These are phyloP conservation scores for Geoglossum glabrum DNA, from an alignment of 495 filamentous ascomycete species.

Conservation along the genomic window DNA sequence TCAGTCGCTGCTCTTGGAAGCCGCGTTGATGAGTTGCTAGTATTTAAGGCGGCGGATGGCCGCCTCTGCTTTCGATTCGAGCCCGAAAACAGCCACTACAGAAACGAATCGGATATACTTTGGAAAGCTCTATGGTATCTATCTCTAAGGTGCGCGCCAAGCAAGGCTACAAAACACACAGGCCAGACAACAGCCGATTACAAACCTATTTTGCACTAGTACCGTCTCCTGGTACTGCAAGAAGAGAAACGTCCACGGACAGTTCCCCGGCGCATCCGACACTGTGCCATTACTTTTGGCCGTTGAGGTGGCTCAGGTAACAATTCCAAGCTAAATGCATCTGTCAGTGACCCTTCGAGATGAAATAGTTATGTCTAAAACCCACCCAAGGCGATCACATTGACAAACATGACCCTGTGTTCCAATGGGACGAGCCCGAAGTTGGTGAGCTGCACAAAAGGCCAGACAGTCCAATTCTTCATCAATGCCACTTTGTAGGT, in stretches of 20 bases:
- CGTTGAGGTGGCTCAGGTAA: slow-evolving; percentile 76
- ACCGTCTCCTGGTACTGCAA: neutral
- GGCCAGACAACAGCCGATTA: neutral
- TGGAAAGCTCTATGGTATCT: neutral
- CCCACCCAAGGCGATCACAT: slow-evolving; percentile 57
- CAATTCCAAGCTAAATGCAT: slow-evolving; percentile 71
- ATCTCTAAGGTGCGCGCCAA: neutral
- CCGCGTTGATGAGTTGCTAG: neutral
- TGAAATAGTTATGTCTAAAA: slow-evolving; percentile 4
- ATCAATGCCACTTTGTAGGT: slow-evolving; percentile 48
- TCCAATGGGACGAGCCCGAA: slow-evolving; percentile 80
- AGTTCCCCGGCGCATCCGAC: neutral
- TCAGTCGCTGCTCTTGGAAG: neutral
- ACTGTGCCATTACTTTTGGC: neutral
- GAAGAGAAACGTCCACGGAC: neutral
- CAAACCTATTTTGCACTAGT: neutral
- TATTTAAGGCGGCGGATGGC: neutral
- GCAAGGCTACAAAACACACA: neutral
- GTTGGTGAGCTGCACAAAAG: slow-evolving; percentile 73
- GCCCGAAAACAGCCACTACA: no score
- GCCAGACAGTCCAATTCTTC: slow-evolving; percentile 88
- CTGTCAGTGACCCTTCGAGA: slow-evolving; percentile 1
- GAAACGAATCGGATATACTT: no score
- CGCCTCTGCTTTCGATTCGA: no score
- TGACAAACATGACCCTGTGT: slow-evolving; percentile 72